Conservation (phyloP, 257 asterid species). For the Ilex asprella region DNA sequence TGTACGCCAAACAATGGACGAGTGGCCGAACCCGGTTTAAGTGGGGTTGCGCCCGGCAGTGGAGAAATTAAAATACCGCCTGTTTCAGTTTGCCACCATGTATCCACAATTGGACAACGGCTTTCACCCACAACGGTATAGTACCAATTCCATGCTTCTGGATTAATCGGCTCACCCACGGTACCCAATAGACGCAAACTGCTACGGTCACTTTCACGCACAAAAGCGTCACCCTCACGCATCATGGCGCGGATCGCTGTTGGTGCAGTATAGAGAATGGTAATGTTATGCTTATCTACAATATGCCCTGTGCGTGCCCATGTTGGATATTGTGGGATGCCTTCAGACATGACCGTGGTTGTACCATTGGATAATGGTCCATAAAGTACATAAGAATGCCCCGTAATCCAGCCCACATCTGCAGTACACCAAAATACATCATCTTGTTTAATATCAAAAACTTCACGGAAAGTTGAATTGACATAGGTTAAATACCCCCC, state of each 20-base stretch:
- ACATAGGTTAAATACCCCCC: background rate
- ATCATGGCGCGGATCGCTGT: constrained; percentile 2
- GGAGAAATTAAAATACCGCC: background rate
- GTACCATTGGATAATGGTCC: background rate
- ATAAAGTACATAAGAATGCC: background rate
- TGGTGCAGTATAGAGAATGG: background rate
- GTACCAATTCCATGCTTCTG: background rate
- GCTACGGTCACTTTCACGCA: background rate
- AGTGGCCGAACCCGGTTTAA: background rate
- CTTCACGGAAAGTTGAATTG: too few relatives aligned
- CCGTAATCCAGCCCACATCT: background rate
- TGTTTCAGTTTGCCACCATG: background rate
- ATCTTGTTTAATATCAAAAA: background rate
- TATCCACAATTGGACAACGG: background rate
- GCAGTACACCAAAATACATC: background rate
- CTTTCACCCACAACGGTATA: background rate
- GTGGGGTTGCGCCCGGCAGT: background rate
- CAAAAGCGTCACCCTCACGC: background rate
- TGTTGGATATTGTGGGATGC: background rate
- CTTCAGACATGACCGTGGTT: background rate
- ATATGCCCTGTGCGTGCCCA: background rate
- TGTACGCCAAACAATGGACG: background rate
- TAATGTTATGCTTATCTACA: background rate
- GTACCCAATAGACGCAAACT: background rate
- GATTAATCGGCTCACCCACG: constrained; percentile 1